Base-by-base conservation (phyloP, 2,329 filamentous ascomycete species). In the Epichloe typhina region DNA sequence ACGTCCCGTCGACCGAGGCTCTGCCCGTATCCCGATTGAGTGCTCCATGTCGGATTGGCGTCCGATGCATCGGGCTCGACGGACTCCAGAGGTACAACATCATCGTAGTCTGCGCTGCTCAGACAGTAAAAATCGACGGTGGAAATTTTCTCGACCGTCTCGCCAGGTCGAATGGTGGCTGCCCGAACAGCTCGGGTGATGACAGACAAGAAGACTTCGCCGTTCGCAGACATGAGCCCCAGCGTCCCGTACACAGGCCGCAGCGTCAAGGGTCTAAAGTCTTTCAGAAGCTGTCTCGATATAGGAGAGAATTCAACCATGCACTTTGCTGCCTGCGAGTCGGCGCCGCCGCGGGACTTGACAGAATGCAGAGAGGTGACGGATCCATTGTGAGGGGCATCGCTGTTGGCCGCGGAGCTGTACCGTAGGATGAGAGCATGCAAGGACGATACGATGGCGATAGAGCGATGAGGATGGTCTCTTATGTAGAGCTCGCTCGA, bases 81-180 rank as follows among this genome's bases (percentile, higher is more conserved):
- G 3, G 71, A 64, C 54, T 82, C 80, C 13, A 76, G 60, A 9
- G 73, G 72, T 31, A 80, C 72, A 35, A 90, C 77, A 65, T 89
- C 78, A 66, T 97, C 93, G 67, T 94, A 96, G 57, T 88, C 82
- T 40, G 84, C 75, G 59, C 84, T 86, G 65, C 88, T 97, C 53
- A 98, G 71, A 63, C 93, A 97, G 70, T 95, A 88, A 65, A 97
- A 97, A 57, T 93, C 87, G 52, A 96, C 91, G 19, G 79, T 82
- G 53, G 83, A 77, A 59, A 97, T 97, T 65, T 83, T 83, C 69
- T 93, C 86, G 23, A 96, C 84, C 4, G 85, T 91, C 72, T 97
- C 91, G 45, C 88, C 88, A 0, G 89, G 89, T 46, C 89, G 77
- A 46, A 96, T 77, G 1, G 81, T 88, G 15, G 90, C 91, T 5